A percentile compares a stretch with the other conserved stretches of the same genome.
Evolutionary conservation across 1,284 basidiomycete species (phyloP).

Genomic region (Coniophora puteana): DNA sequence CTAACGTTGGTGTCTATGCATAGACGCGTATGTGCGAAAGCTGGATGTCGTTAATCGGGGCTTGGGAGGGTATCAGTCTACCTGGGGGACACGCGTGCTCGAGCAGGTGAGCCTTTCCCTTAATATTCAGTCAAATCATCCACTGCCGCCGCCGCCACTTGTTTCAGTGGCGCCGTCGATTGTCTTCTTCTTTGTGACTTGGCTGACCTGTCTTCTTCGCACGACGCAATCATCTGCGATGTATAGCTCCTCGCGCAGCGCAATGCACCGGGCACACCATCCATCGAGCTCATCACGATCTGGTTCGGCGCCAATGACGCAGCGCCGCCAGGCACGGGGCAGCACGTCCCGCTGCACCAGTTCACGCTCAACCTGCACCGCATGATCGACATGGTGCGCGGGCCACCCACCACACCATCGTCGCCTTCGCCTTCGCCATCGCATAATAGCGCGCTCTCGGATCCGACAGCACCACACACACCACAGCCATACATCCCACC

Average conservation of each 20-base stretch:
- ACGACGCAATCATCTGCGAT: no score
- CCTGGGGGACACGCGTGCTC: slow-evolving; percentile 78
- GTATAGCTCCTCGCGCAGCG: no score
- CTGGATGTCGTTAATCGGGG: slow-evolving; percentile 85
- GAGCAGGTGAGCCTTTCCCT: slow-evolving; percentile 54
- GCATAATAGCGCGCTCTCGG: no score
- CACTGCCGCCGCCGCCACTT: no score
- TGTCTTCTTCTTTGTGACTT: no score
- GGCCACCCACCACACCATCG: slow-evolving; percentile 53
- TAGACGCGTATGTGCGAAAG: slow-evolving; percentile 75
- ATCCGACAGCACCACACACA: no score
- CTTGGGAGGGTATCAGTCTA: slow-evolving; percentile 76
- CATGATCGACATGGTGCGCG: slow-evolving; percentile 63
- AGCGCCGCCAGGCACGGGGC: slow-evolving; percentile 51
- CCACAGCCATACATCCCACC: no score
- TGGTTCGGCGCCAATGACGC: slow-evolving; percentile 93
- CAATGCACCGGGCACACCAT: no score
- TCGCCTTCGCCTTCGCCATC: slow-evolving; percentile 72
- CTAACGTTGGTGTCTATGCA: slow-evolving; percentile 4
- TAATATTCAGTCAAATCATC: no score
- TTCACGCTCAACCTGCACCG: slow-evolving; percentile 66
- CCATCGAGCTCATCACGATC: slow-evolving; percentile 73
- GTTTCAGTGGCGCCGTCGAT: no score
- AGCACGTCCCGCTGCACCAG: slow-evolving; percentile 66
- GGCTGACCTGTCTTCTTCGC: no score